Conservation (phyloP, 2,329 filamentous ascomycete genomes). For the Sporothrix sp. region DNA sequence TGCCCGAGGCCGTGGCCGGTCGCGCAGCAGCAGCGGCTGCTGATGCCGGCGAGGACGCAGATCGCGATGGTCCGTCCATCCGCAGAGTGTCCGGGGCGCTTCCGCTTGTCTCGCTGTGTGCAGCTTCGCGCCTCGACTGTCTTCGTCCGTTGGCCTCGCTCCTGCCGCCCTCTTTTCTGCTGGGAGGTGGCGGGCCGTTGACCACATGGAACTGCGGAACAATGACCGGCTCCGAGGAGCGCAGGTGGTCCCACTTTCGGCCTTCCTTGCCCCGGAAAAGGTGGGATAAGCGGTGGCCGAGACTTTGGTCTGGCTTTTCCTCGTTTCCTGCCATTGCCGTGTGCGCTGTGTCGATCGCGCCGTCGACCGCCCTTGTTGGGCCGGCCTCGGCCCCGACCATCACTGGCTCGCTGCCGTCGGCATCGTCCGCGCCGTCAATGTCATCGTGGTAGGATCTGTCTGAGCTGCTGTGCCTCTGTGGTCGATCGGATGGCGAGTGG, state of each 20-base stretch:
- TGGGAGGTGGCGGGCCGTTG: neutral
- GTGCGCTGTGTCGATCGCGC: neutral
- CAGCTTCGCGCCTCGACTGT: neutral
- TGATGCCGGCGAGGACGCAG: neutral
- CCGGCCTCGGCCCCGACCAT: neutral
- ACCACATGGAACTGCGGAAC: conserved; percentile 29
- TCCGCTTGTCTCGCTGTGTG: neutral
- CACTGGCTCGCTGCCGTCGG: neutral
- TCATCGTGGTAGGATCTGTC: neutral
- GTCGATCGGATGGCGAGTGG: conserved; percentile 15
- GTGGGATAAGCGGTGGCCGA: conserved; percentile 28
- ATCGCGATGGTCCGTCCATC: neutral
- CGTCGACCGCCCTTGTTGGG: neutral
- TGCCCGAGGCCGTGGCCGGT: neutral
- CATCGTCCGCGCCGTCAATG: neutral
- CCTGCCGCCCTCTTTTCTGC: neutral
- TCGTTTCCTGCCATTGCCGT: neutral
- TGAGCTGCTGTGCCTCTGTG: conserved; percentile 1
- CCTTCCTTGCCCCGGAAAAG: conserved; percentile 38
- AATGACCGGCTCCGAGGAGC: conserved; percentile 50
- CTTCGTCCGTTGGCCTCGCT: neutral
- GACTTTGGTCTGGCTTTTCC: neutral
- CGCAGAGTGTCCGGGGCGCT: neutral
- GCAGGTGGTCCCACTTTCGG: conserved; percentile 48
- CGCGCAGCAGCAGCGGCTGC: neutral